Conservation (phyloP, 192 early-diverging fungal species). For the Coemansia sp. region DNA sequence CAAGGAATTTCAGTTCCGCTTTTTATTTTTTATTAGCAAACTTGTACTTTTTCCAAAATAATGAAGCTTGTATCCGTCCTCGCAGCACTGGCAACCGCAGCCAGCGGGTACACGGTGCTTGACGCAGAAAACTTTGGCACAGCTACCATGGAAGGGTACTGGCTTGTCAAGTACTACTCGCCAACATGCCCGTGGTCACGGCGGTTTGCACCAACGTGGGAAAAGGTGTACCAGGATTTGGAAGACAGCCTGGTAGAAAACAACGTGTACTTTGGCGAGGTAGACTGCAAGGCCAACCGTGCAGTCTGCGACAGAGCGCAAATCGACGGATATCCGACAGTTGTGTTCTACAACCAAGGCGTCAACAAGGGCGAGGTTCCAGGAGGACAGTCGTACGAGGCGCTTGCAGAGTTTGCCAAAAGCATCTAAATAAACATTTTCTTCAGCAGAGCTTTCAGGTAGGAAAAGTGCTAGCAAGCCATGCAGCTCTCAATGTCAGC, state of each 20-base stretch:
- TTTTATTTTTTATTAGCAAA: background rate
- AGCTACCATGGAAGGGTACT: constrained; percentile 38
- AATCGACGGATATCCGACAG: constrained; percentile 53
- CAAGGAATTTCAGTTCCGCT: background rate
- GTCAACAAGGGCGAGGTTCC: constrained; percentile 48
- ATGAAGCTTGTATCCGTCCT: constrained; percentile 34
- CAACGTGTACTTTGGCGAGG: constrained; percentile 42
- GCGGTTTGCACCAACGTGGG: constrained; percentile 53
- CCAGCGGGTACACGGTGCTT: constrained; percentile 43
- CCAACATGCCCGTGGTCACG: constrained; percentile 50
- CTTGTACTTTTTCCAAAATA: background rate
- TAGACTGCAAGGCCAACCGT: constrained; percentile 50
- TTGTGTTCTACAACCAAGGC: constrained; percentile 42
- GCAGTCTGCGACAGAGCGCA: constrained; percentile 33
- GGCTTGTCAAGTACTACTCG: constrained; percentile 55
- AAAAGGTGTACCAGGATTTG: constrained; percentile 41
- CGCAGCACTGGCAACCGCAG: constrained; percentile 26
- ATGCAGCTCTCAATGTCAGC: constrained; percentile 67
- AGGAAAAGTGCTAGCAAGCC: constrained; percentile 4
- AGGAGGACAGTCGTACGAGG: constrained; percentile 42
- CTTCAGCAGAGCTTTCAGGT: background rate
- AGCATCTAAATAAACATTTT: constrained; percentile 13
- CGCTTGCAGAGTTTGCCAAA: constrained; percentile 26
- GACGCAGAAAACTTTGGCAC: constrained; percentile 40
- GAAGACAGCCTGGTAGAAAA: constrained; percentile 26